Base-by-base conservation (phyloP, 2,329 filamentous ascomycete species). In the Calonectria montana region DNA sequence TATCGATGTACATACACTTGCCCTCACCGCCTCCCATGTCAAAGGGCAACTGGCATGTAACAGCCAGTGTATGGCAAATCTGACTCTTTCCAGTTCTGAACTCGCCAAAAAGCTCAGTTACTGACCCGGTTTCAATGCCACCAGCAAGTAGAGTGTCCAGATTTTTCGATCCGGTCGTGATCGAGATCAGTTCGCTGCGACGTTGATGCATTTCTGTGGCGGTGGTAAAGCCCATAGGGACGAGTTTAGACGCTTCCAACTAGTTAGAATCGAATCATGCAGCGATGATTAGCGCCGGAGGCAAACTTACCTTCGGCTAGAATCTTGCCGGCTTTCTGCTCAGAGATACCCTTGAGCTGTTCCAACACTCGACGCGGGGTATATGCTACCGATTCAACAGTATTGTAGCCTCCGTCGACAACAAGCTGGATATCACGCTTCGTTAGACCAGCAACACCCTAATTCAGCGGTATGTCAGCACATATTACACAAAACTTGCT, bases 21-120 rank as follows among this genome's bases (percentile, higher is more conserved):
- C 97, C 97, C 85, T 99, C 97, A 35, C 97, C 97, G 68, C 97
- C 97, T 65, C 97, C 97, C 96, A 98, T 98, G 81, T 99, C 97
- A 82, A 99, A 98, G 1, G 97, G 97, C 50, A 99, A 84, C 83
- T 99, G 97, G 82, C 97, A 99, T 57, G 97, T 99, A 35, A 99
- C 97, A 0, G 97, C 97, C n/a, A 99, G 88, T 0, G 97, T 99
- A 83, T 99, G 97, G 80, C 97, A 99, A 70, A 99, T 96, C 84
- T 99, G 97, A 87, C 95, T 98, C 86, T 99, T 99, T 83, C 97
- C 97, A 0, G 97, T 99, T 79, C 97, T 91, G 81, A 99, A 99
- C 83, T 99, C 97, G 81, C 97, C 97, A 81, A 99, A 99, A 4
- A 99, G 93, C 84, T 99, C 97, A 0, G 97, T 99, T 66, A 99